Evolutionary conservation across 1,139 yeast genomes (phyloP), one percentile per base, ranked within the genome.

Genomic region (Nakaseomyces kungkrabaensis): DNA sequence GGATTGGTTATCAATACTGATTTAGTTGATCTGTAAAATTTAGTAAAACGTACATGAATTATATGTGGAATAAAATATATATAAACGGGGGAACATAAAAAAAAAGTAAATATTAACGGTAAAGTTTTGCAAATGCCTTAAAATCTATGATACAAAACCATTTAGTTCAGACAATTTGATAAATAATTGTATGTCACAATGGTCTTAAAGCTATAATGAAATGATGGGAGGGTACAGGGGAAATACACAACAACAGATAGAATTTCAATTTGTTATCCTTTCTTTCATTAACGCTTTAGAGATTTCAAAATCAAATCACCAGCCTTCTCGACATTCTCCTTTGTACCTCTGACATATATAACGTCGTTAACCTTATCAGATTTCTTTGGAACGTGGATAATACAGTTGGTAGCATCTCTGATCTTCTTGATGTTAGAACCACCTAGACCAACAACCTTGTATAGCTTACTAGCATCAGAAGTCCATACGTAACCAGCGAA

Each of bases 391-490:
- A 85, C 79, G 48, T 74, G 73, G 57, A 85, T 77, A 54, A 77
- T 74, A 46, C 85, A 74, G 42, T 77, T 78, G 22, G 83, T 71
- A 55, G 75, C 72, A 42, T 71, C 72, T 68, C 94, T 79, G 53
- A 86, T 76, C 56, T 72, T 71, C 59, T 77, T 80, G 59, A 87
- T 74, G 56, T 77, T 81, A 32, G 80, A 68, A 44, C 96, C 96
- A 59, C 78, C 82, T 13, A 86, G 80, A 8, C 96, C 96, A 58
- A 87, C 77, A 48, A 86, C 73, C 66, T 75, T 76, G 51, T 84
- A 76, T 59, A 77, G 76, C 43, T 67, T 64, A 32, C 66, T 59
- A n/a, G 75, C 64, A 45, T 72, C 69, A 24, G 77, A 68, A 27
- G 74, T 61, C 74, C 78, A 75, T 50, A 78, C 59, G 66, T 69